Evolutionary conservation across 1,284 basidiomycete genomes (phyloP), one percentile per base, ranked within the genome.

Genomic region (Flammula alnicola): DNA sequence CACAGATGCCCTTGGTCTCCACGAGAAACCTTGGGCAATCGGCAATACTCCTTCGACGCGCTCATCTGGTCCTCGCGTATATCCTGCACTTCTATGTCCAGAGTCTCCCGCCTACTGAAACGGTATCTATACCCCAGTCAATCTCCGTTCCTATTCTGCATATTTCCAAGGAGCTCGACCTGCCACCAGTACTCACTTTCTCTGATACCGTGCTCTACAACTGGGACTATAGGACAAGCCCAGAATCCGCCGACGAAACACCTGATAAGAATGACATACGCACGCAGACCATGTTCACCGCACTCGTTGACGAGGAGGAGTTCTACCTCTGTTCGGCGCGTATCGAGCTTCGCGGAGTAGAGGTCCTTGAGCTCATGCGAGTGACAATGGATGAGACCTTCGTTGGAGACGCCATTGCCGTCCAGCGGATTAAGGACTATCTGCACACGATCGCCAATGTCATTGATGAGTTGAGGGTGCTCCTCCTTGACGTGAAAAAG

Each of bases 181-280:
- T 98, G 3, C 95, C 96, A 0, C 94, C 96, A 0, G 76, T 98
- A 36, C 80, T 97, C 39, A 98, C 95, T 2, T 98, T 95, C 65
- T 89, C 95, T 26, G 95, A 97, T 65, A 92, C 91, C 14, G 95
- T 98, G 3, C 79, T 98, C 12, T 98, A 95, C 76, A 97, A 98
- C 64, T 97, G 93, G 92, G 68, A 72, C 12, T 74, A 81, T 54
- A 72, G 69, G 42, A 61, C 63, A 12, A 51, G 55, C 5, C 56
- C 64, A 10, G 43, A 44, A 5, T 39, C 38, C 29, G 19, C 51
- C 11, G 41, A 47, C 37, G 47, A 55, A 14, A 50, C 58, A 0
- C 66, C 73, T n/a, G 47, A 81, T 52, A 66, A 79, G 14, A 65
- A 86, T 63, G 88, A 88, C 63, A 70, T 93, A 33, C 76, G 77